phyloP scores from a whole-genome alignment of 2,329 filamentous ascomycete genomes.

The Penicillium sp. region DNA sequence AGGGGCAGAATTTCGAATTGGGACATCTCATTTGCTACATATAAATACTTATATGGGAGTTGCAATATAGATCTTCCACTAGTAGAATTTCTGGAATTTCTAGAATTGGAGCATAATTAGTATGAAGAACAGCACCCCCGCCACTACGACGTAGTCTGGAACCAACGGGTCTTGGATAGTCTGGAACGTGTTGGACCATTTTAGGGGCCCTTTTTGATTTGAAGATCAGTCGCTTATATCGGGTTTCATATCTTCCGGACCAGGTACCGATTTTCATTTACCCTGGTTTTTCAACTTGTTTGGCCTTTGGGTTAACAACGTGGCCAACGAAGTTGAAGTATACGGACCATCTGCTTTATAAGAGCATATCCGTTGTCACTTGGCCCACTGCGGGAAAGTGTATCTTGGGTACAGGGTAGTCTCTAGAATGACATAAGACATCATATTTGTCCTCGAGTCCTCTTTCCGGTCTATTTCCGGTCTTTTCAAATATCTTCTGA shows the following conservation, averaged over 20 bases:
- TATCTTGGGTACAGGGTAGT: background rate
- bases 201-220: slow-evolving; percentile 1
- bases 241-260: slow-evolving; percentile 2
- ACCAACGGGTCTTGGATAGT: slow-evolving; percentile 4
- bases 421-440: background rate
- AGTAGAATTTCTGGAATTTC: background rate
- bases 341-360: background rate
- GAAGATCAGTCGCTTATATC: background rate
- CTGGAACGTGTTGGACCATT: slow-evolving; percentile 12
- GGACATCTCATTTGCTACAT: background rate
- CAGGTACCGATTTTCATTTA: slow-evolving; percentile 5
- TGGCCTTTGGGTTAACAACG: background rate
- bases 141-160: background rate
- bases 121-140: background rate
- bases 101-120: background rate
- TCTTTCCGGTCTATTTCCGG: background rate
- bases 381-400: background rate
- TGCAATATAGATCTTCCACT: background rate
- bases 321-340: background rate
- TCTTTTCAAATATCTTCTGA: background rate
- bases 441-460: background rate
- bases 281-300: background rate
- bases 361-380: background rate
- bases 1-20: background rate
- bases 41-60: too few species aligned